Base-by-base conservation (phyloP, 345 rosid species). In the Eucalyptus fibrosa region DNA sequence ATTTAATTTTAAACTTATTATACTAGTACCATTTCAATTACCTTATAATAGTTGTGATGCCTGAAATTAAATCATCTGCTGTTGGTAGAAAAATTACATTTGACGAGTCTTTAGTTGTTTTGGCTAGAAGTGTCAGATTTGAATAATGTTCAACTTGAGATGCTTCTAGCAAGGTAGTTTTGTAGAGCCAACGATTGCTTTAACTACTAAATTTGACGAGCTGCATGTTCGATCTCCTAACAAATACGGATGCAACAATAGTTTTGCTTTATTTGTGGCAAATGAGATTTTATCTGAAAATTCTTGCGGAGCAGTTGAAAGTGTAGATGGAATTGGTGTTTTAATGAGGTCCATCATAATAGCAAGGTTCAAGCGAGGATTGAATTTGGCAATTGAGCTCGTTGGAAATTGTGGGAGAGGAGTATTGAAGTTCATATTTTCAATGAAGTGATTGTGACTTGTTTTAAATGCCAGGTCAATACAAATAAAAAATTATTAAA, bases 401-500 rank as follows among this genome's bases (percentile, higher is more conserved):
- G 6, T 56, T 56, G 30, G 28, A 56, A 24, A 24, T 24, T 56
- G 13, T 56, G 30, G 30, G 7, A 24, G 30, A 56, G 30, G 12
- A 56, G 62, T 24, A 56, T 23, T 4, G 3, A 56, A 56, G 30
- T 56, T 56, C 1, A 3, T 24, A 56, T 23, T 9, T 56, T 10
- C 13, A 24, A 0, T 56, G 13, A 56, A 56, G 30, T 24, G 13
- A 24, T 56, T 24, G 13, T 56, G 13, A 24, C 30, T 56, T 56
- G 62, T 56, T 3, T 56, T 24, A 56, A 56, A 1, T 0, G 30
- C 26, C 6, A 3, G 1, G 3, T 1, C 6, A 56, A 56, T 56
- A 23, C 6, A 2, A 56, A 4, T 0, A 28, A 24, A 10, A 65
- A 0, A 28, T 26, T 28, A 0, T 60, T 28, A 60, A 60, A 60